These are phyloP conservation scores for Coniochaeta sp. DNA, from an alignment of 2,329 filamentous ascomycete species.

Conservation along the genomic window DNA sequence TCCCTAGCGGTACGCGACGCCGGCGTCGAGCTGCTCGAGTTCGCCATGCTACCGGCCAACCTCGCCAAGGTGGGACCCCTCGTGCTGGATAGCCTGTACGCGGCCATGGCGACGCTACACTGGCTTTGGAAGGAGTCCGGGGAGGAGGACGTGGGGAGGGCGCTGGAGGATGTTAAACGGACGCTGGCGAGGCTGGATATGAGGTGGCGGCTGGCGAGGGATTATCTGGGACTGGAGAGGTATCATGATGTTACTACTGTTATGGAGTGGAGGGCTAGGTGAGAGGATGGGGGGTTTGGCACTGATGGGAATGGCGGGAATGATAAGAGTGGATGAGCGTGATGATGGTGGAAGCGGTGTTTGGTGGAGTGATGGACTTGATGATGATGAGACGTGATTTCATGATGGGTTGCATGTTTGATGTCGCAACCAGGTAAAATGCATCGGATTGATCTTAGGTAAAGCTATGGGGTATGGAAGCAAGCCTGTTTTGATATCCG, in stretches of 20 bases:
- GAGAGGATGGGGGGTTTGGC: no score
- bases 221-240: conserved; percentile 27
- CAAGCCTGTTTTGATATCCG: no score
- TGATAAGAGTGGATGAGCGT: no score
- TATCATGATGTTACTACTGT: conserved; percentile 24
- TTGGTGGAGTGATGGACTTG: no score
- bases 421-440: no score
- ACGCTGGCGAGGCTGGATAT: conserved; percentile 20
- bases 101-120: conserved; percentile 26
- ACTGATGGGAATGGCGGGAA: no score
- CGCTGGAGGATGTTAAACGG: conserved; percentile 21
- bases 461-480: no score
- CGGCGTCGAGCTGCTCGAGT: conserved; percentile 15
- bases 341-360: no score
- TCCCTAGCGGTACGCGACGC: conserved; percentile 21
- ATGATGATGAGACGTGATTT: no score
- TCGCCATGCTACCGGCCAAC: conserved; percentile 16
- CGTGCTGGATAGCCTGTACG: conserved; percentile 29
- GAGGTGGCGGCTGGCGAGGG: conserved; percentile 28
- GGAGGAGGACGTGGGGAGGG: conserved; percentile 18
- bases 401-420: no score
- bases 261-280: conserved; percentile 8
- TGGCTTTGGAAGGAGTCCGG: conserved; percentile 31
- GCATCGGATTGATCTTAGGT: no score
- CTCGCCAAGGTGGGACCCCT: conserved; percentile 25